Base-by-base conservation (phyloP, 2,329 filamentous ascomycete genomes). In the Talaromyces atroroseus region DNA sequence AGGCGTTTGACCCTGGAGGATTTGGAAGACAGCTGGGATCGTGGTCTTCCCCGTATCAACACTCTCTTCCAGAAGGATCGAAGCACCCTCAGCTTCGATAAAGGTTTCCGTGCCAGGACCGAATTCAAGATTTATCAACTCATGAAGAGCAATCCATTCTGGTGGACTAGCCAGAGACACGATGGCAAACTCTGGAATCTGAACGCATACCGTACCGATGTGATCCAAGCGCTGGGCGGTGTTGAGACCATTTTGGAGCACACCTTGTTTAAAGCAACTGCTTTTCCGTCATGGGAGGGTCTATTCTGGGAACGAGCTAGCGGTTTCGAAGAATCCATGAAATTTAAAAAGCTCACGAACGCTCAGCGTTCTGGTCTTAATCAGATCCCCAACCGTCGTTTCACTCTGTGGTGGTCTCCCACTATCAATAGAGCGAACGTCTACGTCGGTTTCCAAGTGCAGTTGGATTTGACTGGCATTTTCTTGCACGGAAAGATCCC, bases 401-500 rank as follows among this genome's bases (percentile, higher is more conserved):
- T 99, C 74, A 97, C 94, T 0, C 77, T 99, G 0, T 99, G 94
- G 94, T 99, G 94, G 94, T 94, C 87, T 0, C 87, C 87, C 0
- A 95, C 90, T 0, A 95, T 95, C 72, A 95, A 96, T 75, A 82
- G 92, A 69, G 92, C 92, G 64, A 96, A 97, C 68, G 94, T 99
- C 18, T 97, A 97, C 65, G 92, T 99, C 62, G 94, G 94, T 86
- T 99, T 99, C 87, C 92, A 97, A 70, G 94, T 99, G 29, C 94
- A 99, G 68, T 82, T 99, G 51, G 94, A 99, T 81, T 77, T 99
- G 56, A 99, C 95, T 1, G 94, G 94, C 71, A 99, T 99, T 60
- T 99, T 99, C 84, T 81, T 99, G 69, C 95, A 99, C 78, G 94
- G 94, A 66, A 99, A 99, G 76, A 99, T 99, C 57, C 95, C 94